These are phyloP conservation scores for Beta lomatogona DNA, from an alignment of 179 eudicot genomes.

Conservation along the genomic window DNA sequence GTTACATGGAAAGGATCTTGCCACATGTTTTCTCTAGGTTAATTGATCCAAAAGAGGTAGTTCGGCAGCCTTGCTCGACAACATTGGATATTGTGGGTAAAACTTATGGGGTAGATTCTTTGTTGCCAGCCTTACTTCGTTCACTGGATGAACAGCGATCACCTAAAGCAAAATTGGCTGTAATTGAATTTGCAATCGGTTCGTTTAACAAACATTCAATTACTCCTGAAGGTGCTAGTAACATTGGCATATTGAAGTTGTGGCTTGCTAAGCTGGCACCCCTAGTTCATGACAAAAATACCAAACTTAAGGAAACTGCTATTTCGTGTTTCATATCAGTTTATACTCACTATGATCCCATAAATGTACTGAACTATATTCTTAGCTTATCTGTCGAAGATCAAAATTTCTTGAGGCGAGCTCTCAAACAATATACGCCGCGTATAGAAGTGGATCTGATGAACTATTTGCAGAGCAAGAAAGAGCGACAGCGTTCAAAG, in stretches of 20 bases:
- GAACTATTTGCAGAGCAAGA: conserved; percentile 90
- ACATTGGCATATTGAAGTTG: conserved; percentile 79
- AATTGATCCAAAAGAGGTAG: conserved; percentile 94
- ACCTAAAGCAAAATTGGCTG: conserved; percentile 96
- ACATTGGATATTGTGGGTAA: conserved; percentile 87
- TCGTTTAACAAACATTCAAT: conserved; percentile 86
- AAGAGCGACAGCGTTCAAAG: conserved; percentile 80
- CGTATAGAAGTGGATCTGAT: conserved; percentile 97
- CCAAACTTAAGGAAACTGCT: conserved; percentile 90
- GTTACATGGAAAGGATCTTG: conserved; percentile 92
- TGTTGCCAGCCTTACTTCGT: conserved; percentile 94
- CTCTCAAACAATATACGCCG: conserved; percentile 93
- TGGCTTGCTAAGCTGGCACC: conserved; percentile 97
- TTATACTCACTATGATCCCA: conserved; percentile 80
- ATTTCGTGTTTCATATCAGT: conserved; percentile 90
- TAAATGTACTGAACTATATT: conserved; percentile 77
- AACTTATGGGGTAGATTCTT: conserved; percentile 89
- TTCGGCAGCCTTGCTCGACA: conserved; percentile 90
- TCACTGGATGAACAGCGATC: conserved; percentile 97
- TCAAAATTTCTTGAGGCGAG: conserved; percentile 91
- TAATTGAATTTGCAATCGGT: conserved; percentile 85
- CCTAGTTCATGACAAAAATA: conserved; percentile 85
- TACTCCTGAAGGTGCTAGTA: conserved; percentile 76
- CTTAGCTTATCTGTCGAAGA: conserved; percentile 93
- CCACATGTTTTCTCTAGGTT: conserved; percentile 95